Base-by-base conservation (phyloP, 2,329 filamentous ascomycete species). In the Cyphellophora europaea region DNA sequence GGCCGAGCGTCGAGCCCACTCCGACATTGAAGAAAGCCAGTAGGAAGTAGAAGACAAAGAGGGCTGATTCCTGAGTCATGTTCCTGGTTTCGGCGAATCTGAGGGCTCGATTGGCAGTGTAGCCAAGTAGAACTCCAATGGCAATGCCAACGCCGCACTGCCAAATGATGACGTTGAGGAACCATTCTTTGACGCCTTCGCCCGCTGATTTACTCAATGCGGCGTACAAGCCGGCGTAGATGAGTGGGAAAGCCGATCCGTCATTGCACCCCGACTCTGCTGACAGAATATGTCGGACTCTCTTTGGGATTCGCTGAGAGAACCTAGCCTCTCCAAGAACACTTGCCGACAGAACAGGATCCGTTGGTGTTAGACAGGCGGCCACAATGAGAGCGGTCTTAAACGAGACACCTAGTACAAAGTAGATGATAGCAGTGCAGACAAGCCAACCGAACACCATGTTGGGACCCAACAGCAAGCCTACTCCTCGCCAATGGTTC, bases 371-470 rank as follows among this genome's bases (percentile, higher is more conserved):
- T 2, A 74, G 56, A 44, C 69, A 74, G 3, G 71, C 71, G 0
- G 64, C 65, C 15, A 74, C 64, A 4, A 69, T 61, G 25, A 73
- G 47, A 1, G 69, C 63, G 1, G 67, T 67, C 0, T 62, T 49
- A 18, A 65, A 45, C 31, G 62, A 56, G 0, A 60, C 65, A 4
- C 61, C 40, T 47, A 75, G 68, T 3, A 74, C 54, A 2, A 62
- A 42, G 23, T 55, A 55, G 12, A 69, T 59, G 41, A 73, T 66
- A 0, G 58, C 39, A 2, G 66, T 59, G 37, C 66, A 66, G 14
- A 69, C 54, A 33, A 93, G 71, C 87, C 87, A 67, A 30, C 65
- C 59, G 32, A 64, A 63, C 0, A 59, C 53, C 69, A 72, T 72
- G 34, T 71, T 66, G 0, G 67, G 67, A 0, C 66, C 67, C 2